Base-by-base conservation (phyloP, 2,329 filamentous ascomycete species). In the Geoglossum cookeanum region DNA sequence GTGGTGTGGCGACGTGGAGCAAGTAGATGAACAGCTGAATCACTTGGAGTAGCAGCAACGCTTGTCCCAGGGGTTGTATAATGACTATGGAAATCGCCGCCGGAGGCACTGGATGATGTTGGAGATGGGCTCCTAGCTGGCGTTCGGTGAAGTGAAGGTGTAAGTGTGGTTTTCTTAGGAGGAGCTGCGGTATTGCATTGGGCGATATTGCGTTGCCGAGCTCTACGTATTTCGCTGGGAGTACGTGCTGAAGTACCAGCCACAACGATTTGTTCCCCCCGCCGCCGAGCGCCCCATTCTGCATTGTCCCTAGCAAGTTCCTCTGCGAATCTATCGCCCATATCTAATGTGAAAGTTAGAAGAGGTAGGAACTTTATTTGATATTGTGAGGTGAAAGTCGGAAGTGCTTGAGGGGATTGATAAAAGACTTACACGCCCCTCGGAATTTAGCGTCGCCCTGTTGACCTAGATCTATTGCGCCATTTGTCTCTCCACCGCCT, bases 1-100 rank as follows among this genome's bases (percentile, higher is more conserved):
- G 32, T n/a, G 39, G n/a, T 30, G 32, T 32, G 44, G n/a, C 30
- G 35, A 17, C 17, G 32, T 33, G 55, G 27, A 59, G 63, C 9
- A 37, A 22, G 7, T 30, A 15, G 30, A 9, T 37, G 49, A 37
- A 22, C 15, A 13, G 29, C 49, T 37, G 49, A 17, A 53, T 53
- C 49, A n/a, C 49, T 30, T 3, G 79, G 80, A 8, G 80, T 83
- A 17, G 71, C 72, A 52, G 72, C 70, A 57, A 75, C 72, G 66
- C 78, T 83, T 22, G 82, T 85, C 42, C 72, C 77, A 3, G 81
- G 80, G 3, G 82, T 85, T 59, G 79, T 80, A 63, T 76, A 77
- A 17, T 74, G 76, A 42, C 72, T 71, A 9, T 71, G 75, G 4
- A 71, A 70, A 57, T 72, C 72, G 56, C 71, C 65, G 33, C 68